Evolutionary conservation across 2,329 filamentous ascomycete genomes (phyloP).

Genomic region (Cordyceps militaris): DNA sequence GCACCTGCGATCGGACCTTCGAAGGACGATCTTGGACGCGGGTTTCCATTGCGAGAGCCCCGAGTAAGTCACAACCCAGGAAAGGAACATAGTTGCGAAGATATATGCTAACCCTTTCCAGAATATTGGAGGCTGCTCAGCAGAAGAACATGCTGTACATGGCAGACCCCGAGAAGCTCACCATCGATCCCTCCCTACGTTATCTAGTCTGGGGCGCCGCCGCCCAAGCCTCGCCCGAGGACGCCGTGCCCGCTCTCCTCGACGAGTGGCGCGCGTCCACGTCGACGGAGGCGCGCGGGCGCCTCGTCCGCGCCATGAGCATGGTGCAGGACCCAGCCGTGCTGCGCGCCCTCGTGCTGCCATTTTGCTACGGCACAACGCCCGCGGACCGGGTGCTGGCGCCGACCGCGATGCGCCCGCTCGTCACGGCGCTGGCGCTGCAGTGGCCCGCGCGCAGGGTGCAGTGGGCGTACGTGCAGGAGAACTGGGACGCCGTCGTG

Average conservation of each 20-base stretch:
- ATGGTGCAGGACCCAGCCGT: slow-evolving; percentile 40
- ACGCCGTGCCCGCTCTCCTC: background rate
- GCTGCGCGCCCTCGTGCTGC: slow-evolving; percentile 58
- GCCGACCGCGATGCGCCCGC: slow-evolving; percentile 78
- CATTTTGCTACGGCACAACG: slow-evolving; percentile 68
- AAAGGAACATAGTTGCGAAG: background rate
- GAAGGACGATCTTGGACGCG: slow-evolving; percentile 69
- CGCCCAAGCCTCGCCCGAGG: background rate
- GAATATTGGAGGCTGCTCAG: background rate
- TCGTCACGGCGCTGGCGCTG: slow-evolving; percentile 61
- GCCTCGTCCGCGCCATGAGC: background rate
- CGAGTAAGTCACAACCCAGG: slow-evolving; percentile 41
- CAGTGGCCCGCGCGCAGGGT: slow-evolving; percentile 65
- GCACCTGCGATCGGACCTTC: slow-evolving; percentile 73
- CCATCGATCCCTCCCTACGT: background rate
- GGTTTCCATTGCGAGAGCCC: slow-evolving; percentile 73
- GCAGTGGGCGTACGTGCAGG: slow-evolving; percentile 81
- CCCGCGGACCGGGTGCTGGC: slow-evolving; percentile 58
- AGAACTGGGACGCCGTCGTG: slow-evolving; percentile 69
- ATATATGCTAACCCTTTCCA: background rate
- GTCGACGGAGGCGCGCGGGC: background rate
- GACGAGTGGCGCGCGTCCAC: background rate
- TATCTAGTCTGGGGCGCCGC: background rate
- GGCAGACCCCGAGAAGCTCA: background rate
- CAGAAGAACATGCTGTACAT: background rate